Evolutionary conservation across 768 basidiomycete genomes (phyloP), one percentile per base, ranked within the genome.

Genomic region (Calvatia gigantea): DNA sequence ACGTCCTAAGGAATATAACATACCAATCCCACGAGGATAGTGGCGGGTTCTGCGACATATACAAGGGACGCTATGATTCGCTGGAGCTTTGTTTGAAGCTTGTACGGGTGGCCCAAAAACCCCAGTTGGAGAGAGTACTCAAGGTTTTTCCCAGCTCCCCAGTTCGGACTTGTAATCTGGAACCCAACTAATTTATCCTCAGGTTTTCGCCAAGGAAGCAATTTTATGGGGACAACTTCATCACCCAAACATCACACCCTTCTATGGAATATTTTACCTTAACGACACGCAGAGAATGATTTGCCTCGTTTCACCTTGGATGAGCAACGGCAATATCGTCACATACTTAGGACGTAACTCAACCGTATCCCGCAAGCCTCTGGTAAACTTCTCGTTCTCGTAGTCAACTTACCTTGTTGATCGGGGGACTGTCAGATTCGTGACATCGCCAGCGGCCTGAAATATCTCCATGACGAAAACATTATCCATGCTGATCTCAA

Each of bases 21-120:
- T 46, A 58, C 0, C 55, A 61, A 4, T 44, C 46, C 5, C 55
- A 61, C 1, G 51, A 60, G 2, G 54, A 64, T 0, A 53, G 57
- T 21, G 70, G 70, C 2, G 51, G 61, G n/a, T 70, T 69, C 51
- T 62, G 67, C 6, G 70, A 71, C 12, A 63, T 71, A 15, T 67
- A 65, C 60, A 66, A 51, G 51, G 67, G 64, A 1, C 4, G 37
- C n/a, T 58, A 62, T 39, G 53, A 60, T 1, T 62, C 58, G 8
- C 58, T 60, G 25, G 25, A 49, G 2, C 61, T 70, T 0, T 68
- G 65, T 42, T 23, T 69, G 33, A 70, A 70, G 48, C 51, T 66
- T 7, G 53, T 69, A n/a, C 65, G 56, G 39, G 54, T 65, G 38
- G 67, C 64, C 25, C 56, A 63, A 57, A 59, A 21, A 19, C 62